Percentiles rank a stretch among this genome's conserved stretches.
Evolutionary conservation across 1,139 yeast species (phyloP).

Genomic region (Debaryomycetaceae sp.): DNA sequence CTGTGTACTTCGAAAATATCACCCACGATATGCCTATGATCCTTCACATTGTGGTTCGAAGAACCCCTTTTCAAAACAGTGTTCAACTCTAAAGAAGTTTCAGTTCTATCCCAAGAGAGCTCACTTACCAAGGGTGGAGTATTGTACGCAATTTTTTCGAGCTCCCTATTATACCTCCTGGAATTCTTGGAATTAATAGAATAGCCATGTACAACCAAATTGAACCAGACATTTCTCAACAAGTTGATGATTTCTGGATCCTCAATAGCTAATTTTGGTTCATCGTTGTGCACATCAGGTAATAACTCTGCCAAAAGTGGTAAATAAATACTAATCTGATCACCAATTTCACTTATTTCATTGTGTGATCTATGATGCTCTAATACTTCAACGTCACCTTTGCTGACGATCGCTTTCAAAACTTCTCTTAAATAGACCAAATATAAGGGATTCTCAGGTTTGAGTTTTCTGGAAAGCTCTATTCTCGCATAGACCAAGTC

Average conservation of each 20-base stretch:
- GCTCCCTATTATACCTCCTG: constrained; percentile 40
- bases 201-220: constrained; percentile 89
- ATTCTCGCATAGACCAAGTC: constrained; percentile 48
- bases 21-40: constrained; percentile 62
- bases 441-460: constrained; percentile 46
- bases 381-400: constrained; percentile 77
- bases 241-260: constrained; percentile 50
- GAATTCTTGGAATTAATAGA: constrained; percentile 58
- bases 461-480: constrained; percentile 48
- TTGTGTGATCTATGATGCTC: constrained; percentile 82
- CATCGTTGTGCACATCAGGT: constrained; percentile 52
- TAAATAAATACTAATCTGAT: constrained; percentile 64
- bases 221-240: constrained; percentile 92
- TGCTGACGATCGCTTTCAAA: constrained; percentile 62
- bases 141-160: constrained; percentile 75
- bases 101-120: constrained; percentile 79
- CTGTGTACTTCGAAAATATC: constrained; percentile 50
- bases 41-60: constrained; percentile 74
- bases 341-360: constrained; percentile 75
- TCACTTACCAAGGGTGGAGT: constrained; percentile 95
- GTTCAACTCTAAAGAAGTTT: constrained; percentile 87
- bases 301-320: constrained; percentile 73
- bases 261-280: constrained; percentile 31
- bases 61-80: constrained; percentile 89
- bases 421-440: constrained; percentile 61